A percentile compares a stretch with the other conserved stretches of the same genome.
Conservation (phyloP, 805 yeast genomes). For the Ogataea trehalophila region DNA sequence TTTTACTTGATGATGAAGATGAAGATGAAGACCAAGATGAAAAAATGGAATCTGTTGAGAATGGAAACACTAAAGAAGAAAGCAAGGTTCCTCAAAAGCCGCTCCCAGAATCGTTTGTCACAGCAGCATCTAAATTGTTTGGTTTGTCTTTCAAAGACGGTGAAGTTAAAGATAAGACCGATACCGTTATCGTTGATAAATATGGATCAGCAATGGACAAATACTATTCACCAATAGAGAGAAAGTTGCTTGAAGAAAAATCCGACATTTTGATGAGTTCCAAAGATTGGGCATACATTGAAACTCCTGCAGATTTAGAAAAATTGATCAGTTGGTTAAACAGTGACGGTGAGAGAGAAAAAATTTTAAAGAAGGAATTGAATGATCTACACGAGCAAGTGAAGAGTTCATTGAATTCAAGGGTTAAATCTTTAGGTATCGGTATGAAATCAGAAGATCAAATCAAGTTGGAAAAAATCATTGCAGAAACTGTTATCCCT, state of each 20-base stretch:
- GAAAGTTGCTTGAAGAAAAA: conserved; percentile 65
- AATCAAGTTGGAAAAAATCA: conserved; percentile 33
- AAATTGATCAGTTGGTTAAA: conserved; percentile 61
- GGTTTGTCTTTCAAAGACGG: conserved; percentile 29
- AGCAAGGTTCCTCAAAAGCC: too few species aligned
- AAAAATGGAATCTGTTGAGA: background rate
- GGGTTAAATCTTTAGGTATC: conserved; percentile 49
- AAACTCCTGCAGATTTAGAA: conserved; percentile 53
- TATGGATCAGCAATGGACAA: conserved; percentile 32
- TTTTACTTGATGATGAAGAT: conserved; percentile 1
- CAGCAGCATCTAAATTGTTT: conserved; percentile 28
- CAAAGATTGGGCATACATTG: conserved; percentile 68
- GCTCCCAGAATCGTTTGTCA: conserved; percentile 7
- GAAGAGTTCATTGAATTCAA: conserved; percentile 48
- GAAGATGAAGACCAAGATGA: conserved; percentile 1
- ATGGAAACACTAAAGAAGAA: background rate
- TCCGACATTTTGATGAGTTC: conserved; percentile 50
- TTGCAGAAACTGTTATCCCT: conserved; percentile 34
- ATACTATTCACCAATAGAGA: conserved; percentile 36
- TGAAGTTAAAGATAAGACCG: conserved; percentile 19
- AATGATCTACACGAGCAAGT: conserved; percentile 48
- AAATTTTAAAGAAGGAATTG: conserved; percentile 58
- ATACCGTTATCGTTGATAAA: conserved; percentile 29
- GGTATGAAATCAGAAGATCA: conserved; percentile 41
- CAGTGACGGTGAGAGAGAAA: conserved; percentile 72